phyloP scores from a whole-genome alignment of 352 stramenopile species.

The Phytophthora lateralis region DNA sequence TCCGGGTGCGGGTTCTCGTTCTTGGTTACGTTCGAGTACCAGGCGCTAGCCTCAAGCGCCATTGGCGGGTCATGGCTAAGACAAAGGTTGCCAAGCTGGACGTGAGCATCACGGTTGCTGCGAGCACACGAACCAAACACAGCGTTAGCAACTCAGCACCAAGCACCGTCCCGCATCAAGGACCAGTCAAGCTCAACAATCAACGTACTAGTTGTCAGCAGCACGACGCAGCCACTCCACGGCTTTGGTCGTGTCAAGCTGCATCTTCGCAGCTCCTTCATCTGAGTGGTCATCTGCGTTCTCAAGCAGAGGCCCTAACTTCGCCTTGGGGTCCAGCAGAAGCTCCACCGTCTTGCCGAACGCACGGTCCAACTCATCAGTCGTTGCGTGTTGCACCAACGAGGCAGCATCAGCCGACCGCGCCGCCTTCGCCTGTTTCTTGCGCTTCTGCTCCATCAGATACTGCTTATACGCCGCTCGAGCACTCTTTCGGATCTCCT shows the following conservation, averaged over 20 bases:
- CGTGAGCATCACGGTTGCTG: constrained; percentile 76
- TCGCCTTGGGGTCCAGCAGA: constrained; percentile 62
- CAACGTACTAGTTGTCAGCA: constrained; percentile 48
- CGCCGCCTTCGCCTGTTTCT: constrained; percentile 32
- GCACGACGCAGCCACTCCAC: constrained; percentile 85
- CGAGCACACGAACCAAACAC: not conserved
- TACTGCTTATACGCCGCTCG: constrained; percentile 81
- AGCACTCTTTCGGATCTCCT: constrained; percentile 79
- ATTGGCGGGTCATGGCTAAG: constrained; percentile 81
- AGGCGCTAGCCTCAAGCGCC: constrained; percentile 65
- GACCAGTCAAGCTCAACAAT: not conserved
- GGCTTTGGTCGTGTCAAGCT: constrained; percentile 65
- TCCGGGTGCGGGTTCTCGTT: constrained; percentile 70
- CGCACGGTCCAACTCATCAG: constrained; percentile 61
- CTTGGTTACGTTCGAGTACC: constrained; percentile 72
- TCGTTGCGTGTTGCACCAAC: constrained; percentile 68
- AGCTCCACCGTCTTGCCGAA: constrained; percentile 78
- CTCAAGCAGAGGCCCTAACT: constrained; percentile 52
- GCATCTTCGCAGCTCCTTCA: constrained; percentile 19
- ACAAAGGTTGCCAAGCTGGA: constrained; percentile 84
- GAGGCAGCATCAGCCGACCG: constrained; percentile 8
- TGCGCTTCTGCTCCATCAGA: constrained; percentile 50
- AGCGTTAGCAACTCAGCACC: not conserved
- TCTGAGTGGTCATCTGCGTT: constrained; percentile 19
- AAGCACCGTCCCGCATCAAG: not conserved